phyloP scores from a whole-genome alignment of 345 rosid species.

The Ceriops tagal region DNA sequence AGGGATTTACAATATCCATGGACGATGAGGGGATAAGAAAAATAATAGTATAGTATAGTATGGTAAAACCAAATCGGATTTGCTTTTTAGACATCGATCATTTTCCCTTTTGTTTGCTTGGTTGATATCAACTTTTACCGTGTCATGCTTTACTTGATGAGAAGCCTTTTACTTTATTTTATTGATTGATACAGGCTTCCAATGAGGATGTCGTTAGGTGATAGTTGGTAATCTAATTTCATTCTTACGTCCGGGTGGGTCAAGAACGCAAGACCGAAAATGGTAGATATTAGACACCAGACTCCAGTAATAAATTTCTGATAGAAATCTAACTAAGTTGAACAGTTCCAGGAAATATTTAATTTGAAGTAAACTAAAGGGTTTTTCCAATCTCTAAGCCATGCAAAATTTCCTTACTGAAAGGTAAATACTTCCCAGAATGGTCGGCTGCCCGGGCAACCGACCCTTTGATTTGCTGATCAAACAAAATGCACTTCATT shows the following conservation, averaged over 20 bases:
- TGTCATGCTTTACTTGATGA: neutral
- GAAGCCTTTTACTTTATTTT: neutral
- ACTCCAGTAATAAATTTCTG: neutral
- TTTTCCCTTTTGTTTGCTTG: neutral
- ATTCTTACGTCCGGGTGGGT: neutral
- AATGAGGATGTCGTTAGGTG: constrained; percentile 15
- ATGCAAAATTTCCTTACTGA: neutral
- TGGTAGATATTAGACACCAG: neutral
- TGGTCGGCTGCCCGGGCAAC: constrained; percentile 9
- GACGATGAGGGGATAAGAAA: constrained; percentile 7
- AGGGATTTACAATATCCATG: neutral
- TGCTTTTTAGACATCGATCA: constrained; percentile 7
- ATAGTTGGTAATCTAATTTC: constrained; percentile 2
- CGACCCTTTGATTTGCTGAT: neutral
- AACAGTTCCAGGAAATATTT: too few species aligned
- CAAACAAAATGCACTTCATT: neutral
- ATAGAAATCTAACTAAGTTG: too few species aligned
- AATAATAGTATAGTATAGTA: too few species aligned
- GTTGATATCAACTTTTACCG: neutral
- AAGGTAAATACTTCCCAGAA: neutral
- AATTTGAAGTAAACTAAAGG: neutral
- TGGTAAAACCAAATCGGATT: neutral
- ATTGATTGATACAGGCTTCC: constrained; percentile 6
- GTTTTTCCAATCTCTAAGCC: neutral
- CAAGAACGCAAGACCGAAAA: neutral